Evolutionary conservation across 805 yeast genomes (phyloP).

Genomic region (Komagataella kurtzmanii): DNA sequence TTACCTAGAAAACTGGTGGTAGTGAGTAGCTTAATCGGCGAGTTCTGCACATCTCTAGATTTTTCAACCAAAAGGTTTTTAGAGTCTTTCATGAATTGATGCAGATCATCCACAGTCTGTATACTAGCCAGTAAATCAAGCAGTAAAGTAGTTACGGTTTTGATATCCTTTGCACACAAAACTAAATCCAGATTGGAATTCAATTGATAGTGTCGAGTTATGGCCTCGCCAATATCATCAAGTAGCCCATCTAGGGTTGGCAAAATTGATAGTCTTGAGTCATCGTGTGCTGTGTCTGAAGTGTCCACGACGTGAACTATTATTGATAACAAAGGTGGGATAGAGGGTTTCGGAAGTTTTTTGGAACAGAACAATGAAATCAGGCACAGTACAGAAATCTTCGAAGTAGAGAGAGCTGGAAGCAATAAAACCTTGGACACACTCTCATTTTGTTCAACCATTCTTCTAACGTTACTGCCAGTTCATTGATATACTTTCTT

Average conservation of each 20-base stretch:
- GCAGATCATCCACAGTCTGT: conserved; percentile 32
- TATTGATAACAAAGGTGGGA: conserved; percentile 23
- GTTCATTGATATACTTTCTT: neutral
- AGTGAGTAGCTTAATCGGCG: conserved; percentile 14
- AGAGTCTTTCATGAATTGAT: conserved; percentile 20
- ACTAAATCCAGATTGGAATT: neutral
- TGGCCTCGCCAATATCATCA: conserved; percentile 12
- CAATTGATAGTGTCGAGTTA: conserved; percentile 14
- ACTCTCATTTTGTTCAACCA: neutral
- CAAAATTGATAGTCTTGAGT: neutral
- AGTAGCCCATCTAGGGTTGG: neutral
- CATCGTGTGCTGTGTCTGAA: neutral
- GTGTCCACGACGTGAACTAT: neutral
- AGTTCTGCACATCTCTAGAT: conserved; percentile 11
- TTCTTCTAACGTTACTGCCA: neutral
- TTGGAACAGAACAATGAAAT: conserved; percentile 32
- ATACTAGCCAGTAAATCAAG: conserved; percentile 31
- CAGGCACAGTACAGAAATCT: conserved; percentile 33
- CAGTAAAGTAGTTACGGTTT: conserved; percentile 17
- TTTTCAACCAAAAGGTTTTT: conserved; percentile 20
- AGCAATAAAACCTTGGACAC: conserved; percentile 13
- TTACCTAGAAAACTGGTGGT: conserved; percentile 29
- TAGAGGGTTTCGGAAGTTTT: conserved; percentile 21
- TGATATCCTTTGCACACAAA: conserved; percentile 9
- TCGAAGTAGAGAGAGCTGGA: conserved; percentile 36